Evolutionary conservation across 2,329 filamentous ascomycete species (phyloP).

Genomic region (Trichoderma atroviride): DNA sequence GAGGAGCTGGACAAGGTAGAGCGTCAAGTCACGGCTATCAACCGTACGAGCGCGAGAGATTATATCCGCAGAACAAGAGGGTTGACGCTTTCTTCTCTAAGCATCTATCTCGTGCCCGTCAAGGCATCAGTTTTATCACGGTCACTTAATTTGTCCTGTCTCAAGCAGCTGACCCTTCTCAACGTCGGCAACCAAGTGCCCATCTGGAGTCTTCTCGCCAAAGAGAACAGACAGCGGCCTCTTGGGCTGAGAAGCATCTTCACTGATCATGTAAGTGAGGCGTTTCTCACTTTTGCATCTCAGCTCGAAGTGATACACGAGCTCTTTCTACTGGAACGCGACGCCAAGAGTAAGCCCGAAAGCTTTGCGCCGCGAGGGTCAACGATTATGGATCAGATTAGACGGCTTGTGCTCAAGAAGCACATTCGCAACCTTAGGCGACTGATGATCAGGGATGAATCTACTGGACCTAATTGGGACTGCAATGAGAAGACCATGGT

Average conservation of each 20-base stretch:
- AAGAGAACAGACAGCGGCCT: slow-evolving; percentile 54
- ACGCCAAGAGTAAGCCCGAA: slow-evolving; percentile 54
- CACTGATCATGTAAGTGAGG: slow-evolving; percentile 62
- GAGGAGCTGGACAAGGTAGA: slow-evolving; percentile 38
- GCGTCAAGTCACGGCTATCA: not conserved
- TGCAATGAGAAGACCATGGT: slow-evolving; percentile 56
- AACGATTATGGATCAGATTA: slow-evolving; percentile 60
- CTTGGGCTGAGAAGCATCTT: slow-evolving; percentile 61
- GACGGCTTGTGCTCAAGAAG: slow-evolving; percentile 58
- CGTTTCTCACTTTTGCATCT: slow-evolving; percentile 57
- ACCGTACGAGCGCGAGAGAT: slow-evolving; percentile 42
- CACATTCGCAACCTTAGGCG: slow-evolving; percentile 58
- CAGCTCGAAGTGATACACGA: slow-evolving; percentile 59
- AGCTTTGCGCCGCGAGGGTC: slow-evolving; percentile 55
- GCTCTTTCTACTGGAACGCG: slow-evolving; percentile 61
- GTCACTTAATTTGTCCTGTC: slow-evolving; percentile 58
- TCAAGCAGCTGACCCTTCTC: slow-evolving; percentile 62
- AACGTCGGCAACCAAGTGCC: slow-evolving; percentile 64
- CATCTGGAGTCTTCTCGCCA: slow-evolving; percentile 61
- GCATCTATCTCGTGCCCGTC: slow-evolving; percentile 61
- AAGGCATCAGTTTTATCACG: slow-evolving; percentile 59
- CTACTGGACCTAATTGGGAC: slow-evolving; percentile 56
- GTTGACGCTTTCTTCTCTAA: slow-evolving; percentile 56
- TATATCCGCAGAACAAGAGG: slow-evolving; percentile 63
- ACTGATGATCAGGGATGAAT: slow-evolving; percentile 63